Evolutionary conservation across 1,284 basidiomycete species (phyloP).

Genomic region (Phenoliferia sp.): DNA sequence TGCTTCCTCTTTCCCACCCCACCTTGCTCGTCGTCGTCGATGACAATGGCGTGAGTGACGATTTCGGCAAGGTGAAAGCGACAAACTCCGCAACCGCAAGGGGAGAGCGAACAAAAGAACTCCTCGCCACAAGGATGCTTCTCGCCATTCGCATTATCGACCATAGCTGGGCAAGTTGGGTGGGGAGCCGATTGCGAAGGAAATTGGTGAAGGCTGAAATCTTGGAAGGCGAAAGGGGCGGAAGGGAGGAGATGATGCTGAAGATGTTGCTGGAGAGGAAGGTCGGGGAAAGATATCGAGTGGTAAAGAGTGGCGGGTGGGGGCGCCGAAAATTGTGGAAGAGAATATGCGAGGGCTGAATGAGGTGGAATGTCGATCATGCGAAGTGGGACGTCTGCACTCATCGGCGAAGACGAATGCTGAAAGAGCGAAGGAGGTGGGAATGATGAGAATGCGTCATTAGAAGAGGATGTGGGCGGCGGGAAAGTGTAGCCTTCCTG

Average conservation of each 20-base stretch:
- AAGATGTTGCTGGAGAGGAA: neutral
- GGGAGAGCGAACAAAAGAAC: constrained; percentile 9
- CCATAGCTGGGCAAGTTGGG: neutral
- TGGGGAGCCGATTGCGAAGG: neutral
- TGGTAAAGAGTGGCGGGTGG: neutral
- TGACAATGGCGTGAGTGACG: neutral
- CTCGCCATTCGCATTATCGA: neutral
- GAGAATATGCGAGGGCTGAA: neutral
- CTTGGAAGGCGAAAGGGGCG: too few relatives aligned
- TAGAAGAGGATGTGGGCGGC: neutral
- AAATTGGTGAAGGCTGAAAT: too few relatives aligned
- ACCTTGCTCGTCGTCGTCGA: constrained; percentile 1
- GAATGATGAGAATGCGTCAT: neutral
- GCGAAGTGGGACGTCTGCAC: too few relatives aligned
- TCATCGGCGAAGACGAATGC: neutral
- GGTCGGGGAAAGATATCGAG: neutral
- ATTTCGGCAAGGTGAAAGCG: constrained; percentile 3
- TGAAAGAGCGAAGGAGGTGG: neutral
- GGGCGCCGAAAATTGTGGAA: neutral
- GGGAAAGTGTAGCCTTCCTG: neutral
- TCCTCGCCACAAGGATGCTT: neutral
- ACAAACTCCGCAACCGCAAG: constrained; percentile 18
- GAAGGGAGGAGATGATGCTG: neutral
- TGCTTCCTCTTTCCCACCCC: neutral
- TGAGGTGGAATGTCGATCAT: too few relatives aligned